Evolutionary conservation across 2,329 filamentous ascomycete species (phyloP).

Genomic region (Penicillium decumbens): DNA sequence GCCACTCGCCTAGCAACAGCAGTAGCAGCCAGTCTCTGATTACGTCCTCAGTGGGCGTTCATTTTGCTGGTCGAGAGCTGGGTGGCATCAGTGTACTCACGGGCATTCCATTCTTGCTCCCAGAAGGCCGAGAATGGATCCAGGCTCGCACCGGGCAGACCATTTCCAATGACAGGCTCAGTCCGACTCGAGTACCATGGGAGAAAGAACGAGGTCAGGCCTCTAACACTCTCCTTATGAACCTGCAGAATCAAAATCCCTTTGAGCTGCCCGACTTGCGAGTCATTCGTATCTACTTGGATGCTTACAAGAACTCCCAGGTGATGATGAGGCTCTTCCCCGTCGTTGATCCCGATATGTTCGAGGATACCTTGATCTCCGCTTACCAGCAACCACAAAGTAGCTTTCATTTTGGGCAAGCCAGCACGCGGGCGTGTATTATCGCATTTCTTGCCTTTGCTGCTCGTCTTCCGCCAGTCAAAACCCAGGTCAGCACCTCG

Average conservation of each 20-base stretch:
- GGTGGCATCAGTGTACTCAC: constrained; percentile 47
- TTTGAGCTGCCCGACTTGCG: constrained; percentile 37
- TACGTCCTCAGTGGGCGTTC: constrained; percentile 38
- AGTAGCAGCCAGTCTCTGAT: constrained; percentile 14
- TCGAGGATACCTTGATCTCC: constrained; percentile 42
- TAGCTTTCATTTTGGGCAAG: constrained; percentile 20
- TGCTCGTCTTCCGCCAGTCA: constrained; percentile 22
- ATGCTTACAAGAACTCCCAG: constrained; percentile 29
- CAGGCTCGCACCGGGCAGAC: constrained; percentile 43
- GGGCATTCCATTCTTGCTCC: constrained; percentile 49
- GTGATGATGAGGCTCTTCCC: constrained; percentile 48
- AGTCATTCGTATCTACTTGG: constrained; percentile 31
- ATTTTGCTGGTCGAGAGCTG: constrained; percentile 48
- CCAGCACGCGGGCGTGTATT: constrained; percentile 46
- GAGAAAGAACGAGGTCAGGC: constrained; percentile 31
- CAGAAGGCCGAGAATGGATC: constrained; percentile 49
- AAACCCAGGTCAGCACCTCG: background rate
- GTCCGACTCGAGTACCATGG: constrained; percentile 30
- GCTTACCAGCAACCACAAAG: constrained; percentile 40
- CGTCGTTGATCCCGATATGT: constrained; percentile 46
- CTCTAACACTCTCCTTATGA: constrained; percentile 19
- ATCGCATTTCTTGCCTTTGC: constrained; percentile 47
- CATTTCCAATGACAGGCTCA: constrained; percentile 29
- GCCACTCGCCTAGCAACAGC: constrained; percentile 16
- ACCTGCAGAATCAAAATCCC: constrained; percentile 16